These are phyloP conservation scores for Andrographis paniculata DNA, from an alignment of 305 asterid species.

Conservation along the genomic window DNA sequence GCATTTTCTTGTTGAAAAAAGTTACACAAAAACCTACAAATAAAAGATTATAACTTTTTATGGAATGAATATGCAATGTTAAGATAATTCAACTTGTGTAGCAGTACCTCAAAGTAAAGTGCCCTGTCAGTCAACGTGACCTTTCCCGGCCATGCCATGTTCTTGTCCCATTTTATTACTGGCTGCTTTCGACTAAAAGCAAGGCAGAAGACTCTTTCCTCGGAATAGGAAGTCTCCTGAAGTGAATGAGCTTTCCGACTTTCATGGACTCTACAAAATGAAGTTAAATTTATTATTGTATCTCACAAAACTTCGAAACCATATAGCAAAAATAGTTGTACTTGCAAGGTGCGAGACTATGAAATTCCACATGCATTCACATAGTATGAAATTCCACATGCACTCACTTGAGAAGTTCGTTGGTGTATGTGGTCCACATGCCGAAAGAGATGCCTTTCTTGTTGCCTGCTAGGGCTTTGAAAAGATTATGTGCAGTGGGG, in stretches of 20 bases:
- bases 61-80: no score
- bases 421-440: slow-evolving; percentile 69
- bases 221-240: slow-evolving; percentile 35
- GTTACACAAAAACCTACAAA: background rate
- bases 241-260: slow-evolving; percentile 52
- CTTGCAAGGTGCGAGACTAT: background rate
- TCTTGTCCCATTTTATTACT: slow-evolving; percentile 84
- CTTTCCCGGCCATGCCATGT: slow-evolving; percentile 96
- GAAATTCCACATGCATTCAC: background rate
- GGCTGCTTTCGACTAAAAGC: slow-evolving; percentile 93
- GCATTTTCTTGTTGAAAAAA: no score
- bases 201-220: slow-evolving; percentile 66
- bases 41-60: no score
- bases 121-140: slow-evolving; percentile 77
- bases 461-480: slow-evolving; percentile 81
- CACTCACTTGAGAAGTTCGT: slow-evolving; percentile 83
- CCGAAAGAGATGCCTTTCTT: slow-evolving; percentile 61
- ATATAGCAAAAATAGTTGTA: no score
- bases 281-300: slow-evolving; percentile 9
- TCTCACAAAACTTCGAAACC: no score
- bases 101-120: slow-evolving; percentile 83
- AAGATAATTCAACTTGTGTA: no score
- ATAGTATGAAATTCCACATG: no score
- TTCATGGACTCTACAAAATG: slow-evolving; percentile 75
- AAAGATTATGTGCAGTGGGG: slow-evolving; percentile 81